These are phyloP conservation scores for Cyberlindnera saturnus DNA, from an alignment of 805 yeast genomes.

Conservation along the genomic window DNA sequence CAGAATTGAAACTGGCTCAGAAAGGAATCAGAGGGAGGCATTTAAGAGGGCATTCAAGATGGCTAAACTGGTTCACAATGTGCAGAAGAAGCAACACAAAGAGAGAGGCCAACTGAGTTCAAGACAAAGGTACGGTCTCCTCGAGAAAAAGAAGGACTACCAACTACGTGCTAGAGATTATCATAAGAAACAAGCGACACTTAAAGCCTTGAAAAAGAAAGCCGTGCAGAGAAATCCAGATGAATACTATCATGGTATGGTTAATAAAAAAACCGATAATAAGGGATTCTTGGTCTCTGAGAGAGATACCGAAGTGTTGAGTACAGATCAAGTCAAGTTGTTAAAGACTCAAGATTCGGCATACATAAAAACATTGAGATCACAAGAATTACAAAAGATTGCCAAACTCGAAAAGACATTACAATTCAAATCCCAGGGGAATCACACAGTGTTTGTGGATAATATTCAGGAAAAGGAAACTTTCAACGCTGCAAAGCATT, in stretches of 20 bases:
- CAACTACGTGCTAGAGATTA: conserved; percentile 62
- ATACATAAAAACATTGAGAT: conserved; percentile 72
- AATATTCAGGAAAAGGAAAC: conserved; percentile 43
- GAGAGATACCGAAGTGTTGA: conserved; percentile 54
- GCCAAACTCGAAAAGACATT: conserved; percentile 41
- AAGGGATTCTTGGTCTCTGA: conserved; percentile 65
- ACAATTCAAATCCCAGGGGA: conserved; percentile 53
- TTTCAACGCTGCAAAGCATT: conserved; percentile 60
- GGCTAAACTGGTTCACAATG: conserved; percentile 81
- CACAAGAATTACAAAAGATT: conserved; percentile 60
- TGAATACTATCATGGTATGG: conserved; percentile 96
- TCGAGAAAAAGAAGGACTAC: conserved; percentile 90
- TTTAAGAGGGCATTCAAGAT: conserved; percentile 28
- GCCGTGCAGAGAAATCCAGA: conserved; percentile 80
- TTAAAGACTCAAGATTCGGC: conserved; percentile 88
- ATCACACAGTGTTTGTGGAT: conserved; percentile 84
- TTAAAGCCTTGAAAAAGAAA: conserved; percentile 68
- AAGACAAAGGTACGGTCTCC: conserved; percentile 70
- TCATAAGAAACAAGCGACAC: conserved; percentile 50
- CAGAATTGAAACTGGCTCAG: background rate
- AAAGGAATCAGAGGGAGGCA: background rate
- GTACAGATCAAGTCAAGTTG: conserved; percentile 72
- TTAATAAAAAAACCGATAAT: conserved; percentile 56
- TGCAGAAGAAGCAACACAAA: conserved; percentile 93
- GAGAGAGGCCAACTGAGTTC: conserved; percentile 85